Evolutionary conservation across 441 rosid genomes (phyloP), one percentile per base, ranked within the genome.

Genomic region (Pelargonium fulgidum): DNA sequence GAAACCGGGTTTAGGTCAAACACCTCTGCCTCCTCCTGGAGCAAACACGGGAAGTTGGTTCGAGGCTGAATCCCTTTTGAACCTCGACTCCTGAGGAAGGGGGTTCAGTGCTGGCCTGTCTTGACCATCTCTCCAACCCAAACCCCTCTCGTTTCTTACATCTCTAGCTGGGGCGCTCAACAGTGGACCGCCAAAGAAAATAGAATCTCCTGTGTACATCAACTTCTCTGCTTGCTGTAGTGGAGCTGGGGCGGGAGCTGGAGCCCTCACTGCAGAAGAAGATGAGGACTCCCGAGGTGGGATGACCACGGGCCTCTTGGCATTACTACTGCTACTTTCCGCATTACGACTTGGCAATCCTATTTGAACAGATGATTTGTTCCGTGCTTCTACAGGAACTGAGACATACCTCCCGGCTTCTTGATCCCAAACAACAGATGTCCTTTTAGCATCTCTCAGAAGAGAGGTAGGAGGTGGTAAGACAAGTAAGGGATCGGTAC

Each of bases 401-500:
- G 96, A 93, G 62, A 89, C 81, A 54, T 86, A 93, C 75, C 98
- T 85, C 42, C 97, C 96, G 24, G 98, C 94, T 71, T 93, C 97
- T 76, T 88, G 96, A 78, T 93, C 97, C 96, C 97, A 91, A n/a
- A 88, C 87, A 67, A 89, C 97, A 61, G 96, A 89, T 17, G 94
- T 86, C 77, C 88, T 82, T 76, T 84, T 89, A 64, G 85, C 86
- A 50, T 91, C 97, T 75, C 96, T 79, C 20, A 83, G 86, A 78
- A 87, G 83, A 68, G 94, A 88, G 64, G 90, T 70, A 50, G 94
- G 71, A 62, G 94, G 88, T 67, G 89, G 86, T 19, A 89, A 80
- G 61, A 81, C 79, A 68, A 87, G 80, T 52, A 92, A 71, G 16
- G 95, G 85, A 72, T 90, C 92, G 5, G 75, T 64, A 50, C 65